These are phyloP conservation scores for Linum usitatissimum DNA, from an alignment of 345 rosid species.

Conservation along the genomic window DNA sequence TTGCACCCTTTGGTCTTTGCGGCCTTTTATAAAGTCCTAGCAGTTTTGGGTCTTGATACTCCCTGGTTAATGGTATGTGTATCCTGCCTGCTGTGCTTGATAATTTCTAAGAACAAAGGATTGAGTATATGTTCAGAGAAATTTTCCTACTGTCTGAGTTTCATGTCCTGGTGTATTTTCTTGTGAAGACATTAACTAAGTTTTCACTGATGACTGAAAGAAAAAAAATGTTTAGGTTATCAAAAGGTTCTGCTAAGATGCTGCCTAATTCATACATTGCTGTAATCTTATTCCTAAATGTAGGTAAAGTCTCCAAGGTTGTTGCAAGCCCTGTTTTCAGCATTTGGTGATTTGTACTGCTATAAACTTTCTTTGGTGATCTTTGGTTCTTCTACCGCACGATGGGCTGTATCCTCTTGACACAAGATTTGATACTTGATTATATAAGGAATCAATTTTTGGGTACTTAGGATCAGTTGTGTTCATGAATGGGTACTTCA, in stretches of 20 bases:
- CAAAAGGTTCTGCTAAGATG: too few relatives aligned
- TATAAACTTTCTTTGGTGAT: slow-evolving; percentile 54
- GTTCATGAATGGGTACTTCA: slow-evolving; percentile 13
- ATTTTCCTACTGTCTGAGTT: too few relatives aligned
- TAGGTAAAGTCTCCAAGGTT: slow-evolving; percentile 69
- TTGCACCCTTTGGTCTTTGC: slow-evolving; percentile 83
- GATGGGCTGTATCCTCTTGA: slow-evolving; percentile 81
- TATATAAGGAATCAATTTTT: not conserved
- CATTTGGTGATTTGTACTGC: slow-evolving; percentile 74
- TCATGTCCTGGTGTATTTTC: too few relatives aligned
- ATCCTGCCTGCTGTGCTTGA: not conserved
- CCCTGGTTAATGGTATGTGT: slow-evolving; percentile 61
- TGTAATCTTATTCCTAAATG: not conserved
- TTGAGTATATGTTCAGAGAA: too few relatives aligned
- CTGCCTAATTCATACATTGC: too few relatives aligned
- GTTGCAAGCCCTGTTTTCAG: slow-evolving; percentile 73
- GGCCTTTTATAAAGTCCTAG: slow-evolving; percentile 52
- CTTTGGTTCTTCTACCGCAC: slow-evolving; percentile 47
- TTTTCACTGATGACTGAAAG: not conserved
- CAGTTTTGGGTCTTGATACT: slow-evolving; percentile 52
- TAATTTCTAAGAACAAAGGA: not conserved
- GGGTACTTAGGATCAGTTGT: not conserved
- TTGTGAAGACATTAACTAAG: not conserved
- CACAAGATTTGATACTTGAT: not conserved
- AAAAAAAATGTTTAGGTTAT: too few relatives aligned